phyloP scores from a whole-genome alignment of 306 rosid genomes.

The Carpinus viminea region DNA sequence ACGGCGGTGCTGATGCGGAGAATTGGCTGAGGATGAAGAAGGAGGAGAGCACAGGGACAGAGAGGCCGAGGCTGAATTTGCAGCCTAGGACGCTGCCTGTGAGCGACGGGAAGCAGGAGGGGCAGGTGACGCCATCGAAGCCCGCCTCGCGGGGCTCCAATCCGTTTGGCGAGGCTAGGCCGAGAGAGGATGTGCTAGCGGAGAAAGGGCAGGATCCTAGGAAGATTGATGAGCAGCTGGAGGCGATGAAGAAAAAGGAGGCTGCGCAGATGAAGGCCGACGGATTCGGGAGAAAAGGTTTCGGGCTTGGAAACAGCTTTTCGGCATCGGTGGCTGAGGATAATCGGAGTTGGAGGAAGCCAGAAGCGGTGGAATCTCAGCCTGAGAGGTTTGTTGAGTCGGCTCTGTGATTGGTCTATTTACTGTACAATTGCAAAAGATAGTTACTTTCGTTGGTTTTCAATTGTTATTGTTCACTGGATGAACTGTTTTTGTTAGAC shows the following conservation, averaged over 20 bases:
- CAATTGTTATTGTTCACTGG: background rate
- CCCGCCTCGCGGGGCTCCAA: conserved; percentile 48
- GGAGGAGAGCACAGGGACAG: conserved; percentile 39
- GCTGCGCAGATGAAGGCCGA: conserved; percentile 36
- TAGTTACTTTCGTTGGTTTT: conserved; percentile 8
- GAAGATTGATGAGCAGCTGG: conserved; percentile 86
- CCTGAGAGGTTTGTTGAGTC: conserved; percentile 54
- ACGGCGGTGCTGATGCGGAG: conserved; percentile 66
- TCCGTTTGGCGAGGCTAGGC: conserved; percentile 88
- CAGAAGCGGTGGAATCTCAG: conserved; percentile 44
- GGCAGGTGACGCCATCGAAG: conserved; percentile 38
- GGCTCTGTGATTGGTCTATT: background rate
- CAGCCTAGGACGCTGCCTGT: conserved; percentile 66
- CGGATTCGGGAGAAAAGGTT: conserved; percentile 56
- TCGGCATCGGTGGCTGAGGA: conserved; percentile 26
- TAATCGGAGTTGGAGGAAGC: conserved; percentile 69
- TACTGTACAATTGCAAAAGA: background rate
- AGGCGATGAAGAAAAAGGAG: conserved; percentile 63
- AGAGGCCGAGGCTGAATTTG: conserved; percentile 76
- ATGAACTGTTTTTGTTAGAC: background rate
- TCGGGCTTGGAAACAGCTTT: conserved; percentile 47
- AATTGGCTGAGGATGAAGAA: conserved; percentile 57
- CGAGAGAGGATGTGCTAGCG: conserved; percentile 93
- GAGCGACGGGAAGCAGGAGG: conserved; percentile 47
- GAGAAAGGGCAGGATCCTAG: conserved; percentile 93